Percentiles rank a stretch among this genome's conserved stretches.
These are phyloP conservation scores for Globisporangium radiosum DNA, from an alignment of 352 stramenopile genomes.

Conservation along the genomic window DNA sequence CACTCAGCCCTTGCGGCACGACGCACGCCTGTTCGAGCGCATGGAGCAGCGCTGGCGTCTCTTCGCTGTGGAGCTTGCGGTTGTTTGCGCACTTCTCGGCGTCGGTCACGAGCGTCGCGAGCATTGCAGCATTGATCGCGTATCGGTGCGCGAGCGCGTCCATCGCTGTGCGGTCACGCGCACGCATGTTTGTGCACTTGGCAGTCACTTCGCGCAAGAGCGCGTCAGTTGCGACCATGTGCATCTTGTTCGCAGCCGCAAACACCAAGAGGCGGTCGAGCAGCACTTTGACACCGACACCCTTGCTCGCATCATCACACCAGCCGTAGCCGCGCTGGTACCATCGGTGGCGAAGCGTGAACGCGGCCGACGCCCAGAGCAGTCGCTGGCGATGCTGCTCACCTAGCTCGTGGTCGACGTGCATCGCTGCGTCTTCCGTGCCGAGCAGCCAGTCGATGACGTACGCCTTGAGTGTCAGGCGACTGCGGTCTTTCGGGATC, in stretches of 20 bases:
- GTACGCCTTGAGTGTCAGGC: conserved; percentile 33
- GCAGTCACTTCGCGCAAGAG: conserved; percentile 53
- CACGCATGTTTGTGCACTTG: conserved; percentile 50
- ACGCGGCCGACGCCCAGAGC: conserved; percentile 44
- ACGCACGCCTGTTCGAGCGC: conserved; percentile 57
- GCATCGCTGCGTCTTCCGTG: conserved; percentile 37
- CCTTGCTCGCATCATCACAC: conserved; percentile 48
- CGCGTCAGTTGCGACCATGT: conserved; percentile 61
- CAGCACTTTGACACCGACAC: conserved; percentile 58
- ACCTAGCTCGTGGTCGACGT: conserved; percentile 35
- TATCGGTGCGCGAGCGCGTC: conserved; percentile 34
- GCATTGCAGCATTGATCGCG: conserved; percentile 28
- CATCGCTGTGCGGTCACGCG: conserved; percentile 35
- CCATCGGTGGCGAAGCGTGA: conserved; percentile 59
- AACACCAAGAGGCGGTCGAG: conserved; percentile 50
- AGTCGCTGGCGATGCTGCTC: conserved; percentile 47
- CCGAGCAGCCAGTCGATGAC: conserved; percentile 61
- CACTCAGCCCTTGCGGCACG: conserved; percentile 38
- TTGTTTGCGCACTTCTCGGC: conserved; percentile 68
- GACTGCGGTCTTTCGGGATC: conserved; percentile 41
- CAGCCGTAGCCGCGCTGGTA: conserved; percentile 56
- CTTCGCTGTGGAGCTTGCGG: conserved; percentile 66
- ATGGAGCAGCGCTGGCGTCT: conserved; percentile 54
- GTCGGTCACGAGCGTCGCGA: conserved; percentile 43
- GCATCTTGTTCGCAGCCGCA: conserved; percentile 66